phyloP scores from a whole-genome alignment of 257 asterid species.

The Forsythia suspensa region DNA sequence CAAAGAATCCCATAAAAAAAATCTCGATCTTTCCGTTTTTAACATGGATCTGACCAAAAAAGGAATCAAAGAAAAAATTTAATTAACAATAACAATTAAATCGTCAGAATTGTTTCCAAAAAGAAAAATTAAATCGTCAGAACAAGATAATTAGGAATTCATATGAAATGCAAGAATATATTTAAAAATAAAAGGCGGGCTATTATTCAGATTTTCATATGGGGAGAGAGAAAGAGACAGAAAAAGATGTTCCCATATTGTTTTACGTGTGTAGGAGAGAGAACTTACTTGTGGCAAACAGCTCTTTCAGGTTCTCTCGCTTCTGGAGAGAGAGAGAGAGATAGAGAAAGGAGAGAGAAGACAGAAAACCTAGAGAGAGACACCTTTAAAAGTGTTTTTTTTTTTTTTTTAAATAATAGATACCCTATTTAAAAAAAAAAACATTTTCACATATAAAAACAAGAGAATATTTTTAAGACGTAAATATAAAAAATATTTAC shows the following conservation, averaged over 20 bases:
- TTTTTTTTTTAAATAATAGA: too few species aligned
- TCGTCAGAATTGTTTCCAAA: background rate
- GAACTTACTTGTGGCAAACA: constrained; percentile 75
- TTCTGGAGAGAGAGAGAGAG: constrained; percentile 54
- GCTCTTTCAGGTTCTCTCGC: constrained; percentile 72
- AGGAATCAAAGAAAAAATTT: constrained; percentile 15
- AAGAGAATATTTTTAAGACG: too few species aligned
- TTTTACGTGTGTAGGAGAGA: constrained; percentile 33
- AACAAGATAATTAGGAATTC: constrained; percentile 4
- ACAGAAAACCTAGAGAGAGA: constrained; percentile 18
- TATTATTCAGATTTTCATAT: constrained; percentile 28
- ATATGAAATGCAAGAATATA: constrained; percentile 2
- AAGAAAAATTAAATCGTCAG: constrained; percentile 11
- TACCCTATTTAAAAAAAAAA: too few species aligned
- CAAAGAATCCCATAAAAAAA: constrained; percentile 27
- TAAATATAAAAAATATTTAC: too few species aligned
- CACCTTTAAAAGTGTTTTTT: too few species aligned
- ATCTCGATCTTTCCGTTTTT: constrained; percentile 28
- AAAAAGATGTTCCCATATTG: background rate
- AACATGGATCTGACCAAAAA: constrained; percentile 51
- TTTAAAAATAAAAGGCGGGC: constrained; percentile 1
- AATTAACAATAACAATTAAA: constrained; percentile 35
- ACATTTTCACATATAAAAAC: too few species aligned
- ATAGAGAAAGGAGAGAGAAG: constrained; percentile 24
- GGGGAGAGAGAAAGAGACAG: constrained; percentile 31